Conservation (phyloP, 148 eudicot genomes). For the Rheum nobile region DNA sequence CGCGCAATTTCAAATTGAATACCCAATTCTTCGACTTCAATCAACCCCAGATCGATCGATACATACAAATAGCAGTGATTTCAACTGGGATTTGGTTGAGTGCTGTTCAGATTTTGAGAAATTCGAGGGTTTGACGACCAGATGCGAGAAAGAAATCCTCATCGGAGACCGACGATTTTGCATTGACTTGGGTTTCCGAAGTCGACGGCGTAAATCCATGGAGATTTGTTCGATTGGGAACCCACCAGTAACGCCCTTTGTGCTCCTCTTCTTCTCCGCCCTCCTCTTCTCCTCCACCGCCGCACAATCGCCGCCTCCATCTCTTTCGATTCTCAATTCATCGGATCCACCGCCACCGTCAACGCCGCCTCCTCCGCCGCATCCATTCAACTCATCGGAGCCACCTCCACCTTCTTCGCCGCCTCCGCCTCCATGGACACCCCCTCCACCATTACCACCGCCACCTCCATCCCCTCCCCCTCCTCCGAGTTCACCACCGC, state of each 20-base stretch:
- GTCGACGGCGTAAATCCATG: neutral
- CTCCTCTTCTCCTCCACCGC: neutral
- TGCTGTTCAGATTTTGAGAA: neutral
- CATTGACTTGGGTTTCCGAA: slow-evolving; percentile 1
- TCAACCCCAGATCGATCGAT: neutral
- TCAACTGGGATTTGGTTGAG: neutral
- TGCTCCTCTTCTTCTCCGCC: neutral
- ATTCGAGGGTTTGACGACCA: neutral
- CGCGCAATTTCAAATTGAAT: neutral
- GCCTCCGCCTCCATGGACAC: neutral
- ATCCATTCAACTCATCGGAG: neutral
- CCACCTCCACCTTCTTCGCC: neutral
- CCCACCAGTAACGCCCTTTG: slow-evolving; percentile 18
- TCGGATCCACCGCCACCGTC: neutral
- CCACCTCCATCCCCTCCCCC: neutral
- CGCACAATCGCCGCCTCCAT: neutral
- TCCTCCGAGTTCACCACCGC: neutral
- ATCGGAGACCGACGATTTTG: neutral
- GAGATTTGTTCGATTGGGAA: slow-evolving; percentile 23
- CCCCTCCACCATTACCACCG: neutral
- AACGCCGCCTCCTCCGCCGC: neutral
- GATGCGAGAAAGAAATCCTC: slow-evolving; percentile 13
- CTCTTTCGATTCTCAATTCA: neutral
- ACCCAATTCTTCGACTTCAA: neutral
- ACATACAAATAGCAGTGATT: no score